Conservation (phyloP, 768 basidiomycete genomes). For the Agrocybe chaxingu region DNA sequence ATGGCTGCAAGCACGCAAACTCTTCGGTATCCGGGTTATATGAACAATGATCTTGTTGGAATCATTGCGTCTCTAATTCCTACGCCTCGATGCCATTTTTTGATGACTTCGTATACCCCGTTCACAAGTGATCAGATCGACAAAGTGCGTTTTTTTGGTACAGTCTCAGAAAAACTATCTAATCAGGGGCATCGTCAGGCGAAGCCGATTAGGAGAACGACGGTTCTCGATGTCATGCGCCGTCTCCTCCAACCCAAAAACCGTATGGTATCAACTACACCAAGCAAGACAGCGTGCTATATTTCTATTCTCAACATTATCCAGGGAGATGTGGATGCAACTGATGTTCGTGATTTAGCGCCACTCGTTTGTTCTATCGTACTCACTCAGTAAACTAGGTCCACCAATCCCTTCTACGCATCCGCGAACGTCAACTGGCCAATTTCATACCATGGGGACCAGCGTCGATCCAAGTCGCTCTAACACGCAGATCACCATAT, state of each 20-base stretch:
- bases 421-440: conserved; percentile 93
- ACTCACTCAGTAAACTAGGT: conserved; percentile 49
- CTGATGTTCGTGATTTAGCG: conserved; percentile 61
- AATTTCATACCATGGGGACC: conserved; percentile 99
- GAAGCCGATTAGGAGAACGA: conserved; percentile 93
- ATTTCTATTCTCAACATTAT: conserved; percentile 98
- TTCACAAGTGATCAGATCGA: conserved; percentile 97
- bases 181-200: conserved; percentile 46
- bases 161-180: neutral
- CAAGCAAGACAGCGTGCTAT: conserved; percentile 90
- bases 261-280: conserved; percentile 94
- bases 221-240: conserved; percentile 98
- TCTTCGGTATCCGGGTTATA: conserved; percentile 94
- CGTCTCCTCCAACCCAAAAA: conserved; percentile 97
- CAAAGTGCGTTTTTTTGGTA: conserved; percentile 53
- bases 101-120: conserved; percentile 98
- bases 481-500: conserved; percentile 89
- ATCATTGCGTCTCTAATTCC: conserved; percentile 97
- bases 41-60: conserved; percentile 98
- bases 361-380: neutral
- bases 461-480: conserved; percentile 94
- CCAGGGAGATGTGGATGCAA: conserved; percentile 97
- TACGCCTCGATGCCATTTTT: conserved; percentile 95
- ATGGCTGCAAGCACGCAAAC: conserved; percentile 98
- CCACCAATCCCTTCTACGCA: conserved; percentile 94